Base-by-base conservation (phyloP, 2,329 filamentous ascomycete genomes). In the Polytolypa hystricis region DNA sequence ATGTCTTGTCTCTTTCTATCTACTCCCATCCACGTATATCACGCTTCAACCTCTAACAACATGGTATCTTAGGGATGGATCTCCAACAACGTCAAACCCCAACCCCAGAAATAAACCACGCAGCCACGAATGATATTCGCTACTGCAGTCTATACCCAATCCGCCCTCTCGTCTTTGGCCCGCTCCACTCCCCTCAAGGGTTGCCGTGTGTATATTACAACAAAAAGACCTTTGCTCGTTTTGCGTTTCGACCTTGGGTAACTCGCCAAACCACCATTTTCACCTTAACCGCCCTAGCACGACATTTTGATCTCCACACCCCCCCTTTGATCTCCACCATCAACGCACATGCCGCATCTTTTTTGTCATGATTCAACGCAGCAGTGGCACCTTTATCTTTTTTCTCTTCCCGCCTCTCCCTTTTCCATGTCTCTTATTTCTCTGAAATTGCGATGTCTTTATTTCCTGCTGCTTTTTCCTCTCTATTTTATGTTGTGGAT, bases 11-110 rank as follows among this genome's bases (percentile, higher is more conserved):
- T 14, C 26, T 2, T 25, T 30, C 11, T 5, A 20, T 9, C 9
- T 16, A 18, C 11, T 15, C 19, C 29, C 23, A 30, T 35, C n/a
- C 29, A 33, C 6, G 10, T 19, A 19, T 23, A 12, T 10, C 29
- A 32, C 33, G 38, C 5, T 39, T 46, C 47, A 40, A 48, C 40
- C 28, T 37, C 33, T 50, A 8, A 35, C 28, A n/a, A 30, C 15
- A 35, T 20, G 33, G 36, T 25, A 25, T 7, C 33, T 15, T 44
- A 74, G 70, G 69, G 78, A 37, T 87, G 83, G 83, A 70, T 89
- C 47, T 85, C 81, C 47, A 84, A 84, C 65, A 87, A 86, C 56
- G 79, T 87, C 64, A 87, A 87, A 66, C 63, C 62, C 19, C 61
- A 57, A 40, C 58, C 63, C 19, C 49, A 55, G 44, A 62, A 61